Conservation (phyloP, 1,284 basidiomycete genomes). For the Sanghuangporus weigelae region DNA sequence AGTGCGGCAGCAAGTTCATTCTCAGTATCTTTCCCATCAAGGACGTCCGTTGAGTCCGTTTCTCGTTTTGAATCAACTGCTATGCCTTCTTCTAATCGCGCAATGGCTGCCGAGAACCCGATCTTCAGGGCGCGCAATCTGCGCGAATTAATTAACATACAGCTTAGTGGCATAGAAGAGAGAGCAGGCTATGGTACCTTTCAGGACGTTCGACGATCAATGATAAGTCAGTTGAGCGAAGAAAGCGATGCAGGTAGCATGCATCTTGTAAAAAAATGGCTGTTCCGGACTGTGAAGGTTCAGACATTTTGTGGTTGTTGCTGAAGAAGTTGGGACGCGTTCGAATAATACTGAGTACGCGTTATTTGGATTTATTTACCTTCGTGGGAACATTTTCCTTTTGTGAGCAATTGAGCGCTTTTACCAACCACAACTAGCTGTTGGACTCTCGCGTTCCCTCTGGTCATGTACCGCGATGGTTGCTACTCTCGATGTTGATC, state of each 20-base stretch:
- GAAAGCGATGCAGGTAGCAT: constrained; percentile 72
- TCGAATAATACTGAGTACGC: not conserved
- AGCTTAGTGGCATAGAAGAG: not conserved
- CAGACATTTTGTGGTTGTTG: not conserved
- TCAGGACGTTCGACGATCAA: constrained; percentile 86
- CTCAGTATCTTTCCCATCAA: not conserved
- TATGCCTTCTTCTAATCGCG: constrained; percentile 54
- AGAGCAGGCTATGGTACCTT: constrained; percentile 31
- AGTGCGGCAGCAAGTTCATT: constrained; percentile 50
- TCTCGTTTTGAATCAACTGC: not conserved
- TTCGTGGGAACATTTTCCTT: not conserved
- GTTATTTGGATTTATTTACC: constrained; percentile 6
- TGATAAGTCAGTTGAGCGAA: constrained; percentile 68
- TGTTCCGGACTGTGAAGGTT: not conserved
- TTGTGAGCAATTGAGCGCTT: not conserved
- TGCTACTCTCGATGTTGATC: constrained; percentile 65
- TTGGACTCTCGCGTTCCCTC: not conserved
- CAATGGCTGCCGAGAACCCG: constrained; percentile 73
- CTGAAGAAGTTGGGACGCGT: not conserved
- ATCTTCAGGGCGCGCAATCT: constrained; percentile 68
- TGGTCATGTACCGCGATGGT: constrained; percentile 38
- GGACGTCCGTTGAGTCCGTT: not conserved
- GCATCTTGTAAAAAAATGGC: constrained; percentile 54
- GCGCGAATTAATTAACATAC: not conserved
- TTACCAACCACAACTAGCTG: not conserved